Evolutionary conservation across 208 protist genomes (phyloP).

Genomic region (Trypanosoma lewisi): DNA sequence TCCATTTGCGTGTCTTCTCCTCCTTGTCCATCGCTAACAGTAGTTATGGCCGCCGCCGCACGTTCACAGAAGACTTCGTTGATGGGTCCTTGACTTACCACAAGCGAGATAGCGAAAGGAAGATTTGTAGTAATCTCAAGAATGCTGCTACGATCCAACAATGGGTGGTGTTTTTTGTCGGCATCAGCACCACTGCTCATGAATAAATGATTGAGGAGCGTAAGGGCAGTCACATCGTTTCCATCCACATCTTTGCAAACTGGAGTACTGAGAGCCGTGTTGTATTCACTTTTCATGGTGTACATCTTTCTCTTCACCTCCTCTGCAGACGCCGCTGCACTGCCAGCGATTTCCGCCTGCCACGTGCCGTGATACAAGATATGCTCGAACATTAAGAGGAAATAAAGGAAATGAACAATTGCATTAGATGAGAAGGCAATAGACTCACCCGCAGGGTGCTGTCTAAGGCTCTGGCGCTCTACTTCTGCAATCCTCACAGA

Average conservation of each 20-base stretch:
- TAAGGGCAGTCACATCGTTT: conserved; percentile 31
- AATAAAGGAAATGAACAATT: conserved; percentile 56
- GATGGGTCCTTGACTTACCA: conserved; percentile 67
- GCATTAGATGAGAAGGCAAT: conserved; percentile 51
- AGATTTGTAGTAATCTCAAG: conserved; percentile 83
- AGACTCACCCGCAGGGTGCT: conserved; percentile 1
- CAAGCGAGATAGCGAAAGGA: conserved; percentile 84
- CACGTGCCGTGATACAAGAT: conserved; percentile 52
- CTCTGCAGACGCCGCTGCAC: not conserved
- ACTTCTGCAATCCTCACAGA: conserved; percentile 19
- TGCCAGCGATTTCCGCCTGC: conserved; percentile 21
- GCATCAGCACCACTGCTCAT: not conserved
- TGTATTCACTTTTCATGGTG: conserved; percentile 44
- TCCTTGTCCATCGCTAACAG: not conserved
- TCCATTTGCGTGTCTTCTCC: too few relatives aligned
- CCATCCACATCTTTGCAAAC: conserved; percentile 5
- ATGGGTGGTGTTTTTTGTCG: not conserved
- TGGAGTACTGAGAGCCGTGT: conserved; percentile 30
- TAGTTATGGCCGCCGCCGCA: conserved; percentile 53
- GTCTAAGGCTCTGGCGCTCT: conserved; percentile 1
- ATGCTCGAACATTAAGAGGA: conserved; percentile 71
- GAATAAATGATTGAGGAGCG: conserved; percentile 29
- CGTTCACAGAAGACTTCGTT: conserved; percentile 79
- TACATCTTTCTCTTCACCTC: conserved; percentile 19
- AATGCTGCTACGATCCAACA: conserved; percentile 23